phyloP scores from a whole-genome alignment of 2,329 filamentous ascomycete genomes.

The Paecilomyces fulvus region DNA sequence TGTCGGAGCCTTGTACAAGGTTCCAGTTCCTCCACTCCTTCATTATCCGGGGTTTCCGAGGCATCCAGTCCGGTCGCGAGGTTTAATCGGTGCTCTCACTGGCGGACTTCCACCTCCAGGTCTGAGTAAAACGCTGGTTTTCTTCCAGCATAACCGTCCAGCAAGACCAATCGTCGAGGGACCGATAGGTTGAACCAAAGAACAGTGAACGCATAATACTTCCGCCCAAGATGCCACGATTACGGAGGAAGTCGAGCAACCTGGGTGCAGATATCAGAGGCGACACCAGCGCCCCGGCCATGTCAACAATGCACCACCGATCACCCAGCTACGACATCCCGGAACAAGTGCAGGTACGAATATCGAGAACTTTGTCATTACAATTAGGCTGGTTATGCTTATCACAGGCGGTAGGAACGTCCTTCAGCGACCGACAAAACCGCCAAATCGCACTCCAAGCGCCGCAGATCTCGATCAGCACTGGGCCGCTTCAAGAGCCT shows the following conservation, averaged over 20 bases:
- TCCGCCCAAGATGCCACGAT: conserved; percentile 26
- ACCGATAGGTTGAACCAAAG: neutral
- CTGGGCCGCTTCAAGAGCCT: conserved; percentile 36
- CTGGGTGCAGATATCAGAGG: conserved; percentile 40
- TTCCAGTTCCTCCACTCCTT: neutral
- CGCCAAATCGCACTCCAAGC: conserved; percentile 32
- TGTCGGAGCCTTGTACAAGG: neutral
- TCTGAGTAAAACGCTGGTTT: neutral
- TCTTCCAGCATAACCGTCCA: neutral
- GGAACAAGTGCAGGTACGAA: conserved; percentile 22
- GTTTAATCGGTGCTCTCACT: neutral
- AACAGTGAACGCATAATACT: neutral
- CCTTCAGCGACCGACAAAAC: conserved; percentile 17
- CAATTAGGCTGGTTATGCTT: neutral
- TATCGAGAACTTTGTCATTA: neutral
- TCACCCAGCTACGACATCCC: conserved; percentile 21
- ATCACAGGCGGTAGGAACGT: conserved; percentile 1
- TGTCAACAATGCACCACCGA: conserved; percentile 37
- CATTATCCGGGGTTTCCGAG: neutral
- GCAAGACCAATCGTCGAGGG: neutral
- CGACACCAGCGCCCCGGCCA: conserved; percentile 38
- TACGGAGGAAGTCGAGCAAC: conserved; percentile 35
- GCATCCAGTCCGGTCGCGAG: neutral
- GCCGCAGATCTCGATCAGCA: conserved; percentile 34
- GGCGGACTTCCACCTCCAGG: neutral